Evolutionary conservation across 257 asterid species (phyloP).

Genomic region (Fraxinus cuspidata): DNA sequence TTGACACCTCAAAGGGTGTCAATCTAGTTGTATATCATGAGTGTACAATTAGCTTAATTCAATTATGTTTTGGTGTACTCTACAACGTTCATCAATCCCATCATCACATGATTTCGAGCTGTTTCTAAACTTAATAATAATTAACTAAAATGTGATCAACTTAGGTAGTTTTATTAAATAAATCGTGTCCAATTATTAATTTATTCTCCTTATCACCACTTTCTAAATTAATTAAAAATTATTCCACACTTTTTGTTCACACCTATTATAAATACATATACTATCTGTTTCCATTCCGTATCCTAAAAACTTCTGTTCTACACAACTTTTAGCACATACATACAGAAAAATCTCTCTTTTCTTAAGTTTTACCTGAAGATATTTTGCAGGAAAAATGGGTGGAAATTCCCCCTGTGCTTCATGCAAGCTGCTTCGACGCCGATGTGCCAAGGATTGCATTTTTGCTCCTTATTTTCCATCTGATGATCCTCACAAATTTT

Average conservation of each 20-base stretch:
- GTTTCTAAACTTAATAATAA: not conserved
- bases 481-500: slow-evolving; percentile 62
- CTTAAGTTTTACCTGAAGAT: not conserved
- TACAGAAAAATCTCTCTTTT: not conserved
- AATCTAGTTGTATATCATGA: no score
- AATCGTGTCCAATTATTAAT: not conserved
- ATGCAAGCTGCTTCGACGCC: slow-evolving; percentile 66
- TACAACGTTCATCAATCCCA: not conserved
- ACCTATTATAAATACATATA: not conserved
- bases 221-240: not conserved
- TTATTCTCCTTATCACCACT: not conserved
- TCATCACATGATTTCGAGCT: not conserved
- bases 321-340: not conserved
- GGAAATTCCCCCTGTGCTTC: slow-evolving; percentile 72
- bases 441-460: slow-evolving; percentile 63
- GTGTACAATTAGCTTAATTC: no score
- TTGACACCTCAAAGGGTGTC: no score
- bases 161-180: not conserved
- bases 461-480: slow-evolving; percentile 68
- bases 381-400: slow-evolving; percentile 20
- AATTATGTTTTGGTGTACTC: not conserved
- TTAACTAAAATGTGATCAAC: not conserved
- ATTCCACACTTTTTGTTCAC: not conserved
- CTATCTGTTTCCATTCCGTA: not conserved
- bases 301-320: not conserved